Base-by-base conservation (phyloP, 768 basidiomycete species). In the Suillus paluster region DNA sequence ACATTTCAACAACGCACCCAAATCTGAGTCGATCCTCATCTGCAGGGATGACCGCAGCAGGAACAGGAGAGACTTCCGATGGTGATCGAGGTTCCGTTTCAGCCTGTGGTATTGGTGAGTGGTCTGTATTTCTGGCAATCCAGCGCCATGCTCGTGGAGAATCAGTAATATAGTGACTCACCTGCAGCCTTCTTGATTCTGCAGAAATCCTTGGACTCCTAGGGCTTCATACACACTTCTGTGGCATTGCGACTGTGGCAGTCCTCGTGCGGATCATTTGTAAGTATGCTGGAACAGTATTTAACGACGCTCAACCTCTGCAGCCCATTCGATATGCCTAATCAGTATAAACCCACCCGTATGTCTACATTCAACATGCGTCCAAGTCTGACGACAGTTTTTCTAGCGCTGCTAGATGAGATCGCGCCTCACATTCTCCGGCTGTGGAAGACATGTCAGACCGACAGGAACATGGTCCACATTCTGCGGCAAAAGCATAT, bases 1-100 rank as follows among this genome's bases (percentile, higher is more conserved):
- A 30, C 30, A 30, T 45, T 9, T 63, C 65, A 58, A 74, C 68
- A 33, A 77, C 76, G 52, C 25, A 15, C 23, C 36, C 1, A 9
- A 4, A 14, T 38, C 53, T 25, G 53, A 25, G 10, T 9, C 36
- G 5, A 55, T 55, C 36, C 23, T 33, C 34, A 45, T 11, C 58
- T 30, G 30, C 19, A 39, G 30, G 34, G 38, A 33, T 12, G 57
- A 23, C 38, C 25, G 36, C 21, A 27, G 45, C 19, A 33, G 23
- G 30, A 33, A 23, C 23, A 36, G 45, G 46, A 25, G 57, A 34
- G 0, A 48, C 34, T 38, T 63, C 65, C 4, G 34, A 59, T 9
- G 59, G 38, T 6, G 36, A 30, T 4, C 58, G 34, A 19, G 60
- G 57, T 41, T 62, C 63, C 2, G 63, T 56, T 66, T 63, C 23